Base-by-base conservation (phyloP, 2,329 filamentous ascomycete genomes). In the Colletotrichum coccodes region DNA sequence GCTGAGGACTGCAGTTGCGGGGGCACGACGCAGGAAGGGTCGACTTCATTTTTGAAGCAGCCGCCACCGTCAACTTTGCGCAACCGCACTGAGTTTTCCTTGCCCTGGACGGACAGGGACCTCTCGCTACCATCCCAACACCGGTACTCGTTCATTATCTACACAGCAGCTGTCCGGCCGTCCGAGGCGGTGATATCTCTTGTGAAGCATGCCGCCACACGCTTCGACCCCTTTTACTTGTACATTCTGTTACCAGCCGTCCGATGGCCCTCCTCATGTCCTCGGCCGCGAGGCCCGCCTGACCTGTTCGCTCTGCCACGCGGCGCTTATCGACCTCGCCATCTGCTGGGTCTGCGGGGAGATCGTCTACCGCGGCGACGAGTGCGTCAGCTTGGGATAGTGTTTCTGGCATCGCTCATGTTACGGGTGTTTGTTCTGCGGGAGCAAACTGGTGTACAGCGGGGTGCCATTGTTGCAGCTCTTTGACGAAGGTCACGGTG, bases 291-390 rank as follows among this genome's bases (percentile, higher is more conserved):
- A 81, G 0, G 80, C 82, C 3, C 83, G 86, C 3, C 84, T 89
- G 4, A 80, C 84, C 28, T 89, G 87, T 74, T 72, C 74, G 30
- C 46, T 76, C 0, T 90, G 87, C 76, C 82, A 85, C 75, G 71
- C 76, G 8, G 80, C 80, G 1, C 75, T 89, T 2, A 74, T 89
- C 57, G 81, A 87, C 73, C 79, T 89, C 54, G 85, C 86, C 68
- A 84, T 89, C 59, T 89, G 84, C 75, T 89, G 79, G 87, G 86
- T 85, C 30, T 89, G 87, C 71, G 86, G 87, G 23, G 86, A 88
- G 75, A 76, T 87, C 49, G 81, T 89, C 14, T 81, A 82, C 40
- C 84, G 86, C 30, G 85, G 81, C 0, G 83, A 86, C 28, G 86
- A 89, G 66, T 86, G 85, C 70, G 84, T 89, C 46, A 88, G 86